Evolutionary conservation across 768 basidiomycete genomes (phyloP), one percentile per base, ranked within the genome.

Genomic region (Sporobolomyces phaffii): DNA sequence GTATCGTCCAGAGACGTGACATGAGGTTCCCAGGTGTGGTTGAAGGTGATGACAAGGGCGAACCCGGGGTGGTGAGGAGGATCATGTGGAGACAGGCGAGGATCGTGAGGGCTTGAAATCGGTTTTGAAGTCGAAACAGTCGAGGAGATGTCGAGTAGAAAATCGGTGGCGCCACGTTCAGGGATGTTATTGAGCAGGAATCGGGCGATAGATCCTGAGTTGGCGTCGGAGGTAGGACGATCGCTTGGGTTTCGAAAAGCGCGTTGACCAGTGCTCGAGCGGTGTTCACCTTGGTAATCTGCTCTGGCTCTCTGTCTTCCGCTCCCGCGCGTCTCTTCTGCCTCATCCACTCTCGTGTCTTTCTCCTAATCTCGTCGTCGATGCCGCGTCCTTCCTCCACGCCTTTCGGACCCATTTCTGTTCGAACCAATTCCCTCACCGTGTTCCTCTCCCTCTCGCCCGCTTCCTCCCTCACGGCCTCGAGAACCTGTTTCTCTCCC

Each of bases 41-140:
- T 10, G 36, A 5, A 15, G 14, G 47, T n/a, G 14, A 9, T 17
- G 58, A 28, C 15, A 51, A 33, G 15, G 38, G 6, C n/a, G 52
- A 33, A 41, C 54, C 13, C 38, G 48, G 5, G 38, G 24, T 17
- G 38, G 45, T 8, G 53, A 53, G 7, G 15, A 20, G 11, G 40
- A 59, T 52, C 11, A 59, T 31, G n/a, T 24, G n/a, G 26, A 69
- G 54, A 24, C 63, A 64, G 9, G 68, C 63, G 60, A 69, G 54
- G 48, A 69, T 65, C n/a, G 48, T 48, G 26, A 69, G 63, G 1
- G 63, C 68, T 60, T 69, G 68, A 6, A 69, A 24, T 26, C 18
- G 41, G 54, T 69, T 69, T 28, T 69, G 68, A 22, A 65, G 60
- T 2, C 33, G n/a, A 49, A 65, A 65, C 26, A 65, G 63, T 1